phyloP scores from a whole-genome alignment of 805 yeast species.

The Metschnikowia bowlesiae region DNA sequence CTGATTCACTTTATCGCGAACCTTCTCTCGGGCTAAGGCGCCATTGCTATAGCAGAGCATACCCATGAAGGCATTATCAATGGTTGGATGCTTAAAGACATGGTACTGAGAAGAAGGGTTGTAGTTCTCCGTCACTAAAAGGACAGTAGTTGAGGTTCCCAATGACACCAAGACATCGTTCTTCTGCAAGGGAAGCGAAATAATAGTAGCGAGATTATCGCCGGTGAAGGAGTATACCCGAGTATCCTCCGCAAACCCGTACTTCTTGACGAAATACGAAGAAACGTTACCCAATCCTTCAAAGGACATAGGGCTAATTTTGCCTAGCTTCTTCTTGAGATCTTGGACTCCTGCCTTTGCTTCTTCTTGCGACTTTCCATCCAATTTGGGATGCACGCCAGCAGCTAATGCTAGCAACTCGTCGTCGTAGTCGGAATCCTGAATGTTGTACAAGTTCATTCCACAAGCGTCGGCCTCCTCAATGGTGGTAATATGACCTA shows the following conservation, averaged over 20 bases:
- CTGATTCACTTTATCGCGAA: slow-evolving; percentile 59
- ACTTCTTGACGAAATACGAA: slow-evolving; percentile 56
- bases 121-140: slow-evolving; percentile 73
- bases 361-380: slow-evolving; percentile 25
- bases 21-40: slow-evolving; percentile 74
- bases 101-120: slow-evolving; percentile 80
- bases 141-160: slow-evolving; percentile 90
- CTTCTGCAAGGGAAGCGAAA: slow-evolving; percentile 71
- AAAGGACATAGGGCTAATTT: slow-evolving; percentile 47
- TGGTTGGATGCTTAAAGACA: slow-evolving; percentile 81
- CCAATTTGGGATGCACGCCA: slow-evolving; percentile 44
- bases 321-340: slow-evolving; percentile 51
- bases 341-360: slow-evolving; percentile 30
- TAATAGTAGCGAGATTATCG: slow-evolving; percentile 83
- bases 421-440: slow-evolving; percentile 51
- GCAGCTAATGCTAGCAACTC: slow-evolving; percentile 53
- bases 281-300: slow-evolving; percentile 50
- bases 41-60: slow-evolving; percentile 96
- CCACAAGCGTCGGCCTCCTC: slow-evolving; percentile 93
- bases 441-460: slow-evolving; percentile 79
- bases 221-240: slow-evolving; percentile 77
- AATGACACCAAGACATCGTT: slow-evolving; percentile 77
- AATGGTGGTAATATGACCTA: slow-evolving; percentile 58
- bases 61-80: slow-evolving; percentile 76
- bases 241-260: slow-evolving; percentile 58